These are phyloP conservation scores for Diplosphaera chodatii DNA, from an alignment of 139 green algal species.

Conservation along the genomic window DNA sequence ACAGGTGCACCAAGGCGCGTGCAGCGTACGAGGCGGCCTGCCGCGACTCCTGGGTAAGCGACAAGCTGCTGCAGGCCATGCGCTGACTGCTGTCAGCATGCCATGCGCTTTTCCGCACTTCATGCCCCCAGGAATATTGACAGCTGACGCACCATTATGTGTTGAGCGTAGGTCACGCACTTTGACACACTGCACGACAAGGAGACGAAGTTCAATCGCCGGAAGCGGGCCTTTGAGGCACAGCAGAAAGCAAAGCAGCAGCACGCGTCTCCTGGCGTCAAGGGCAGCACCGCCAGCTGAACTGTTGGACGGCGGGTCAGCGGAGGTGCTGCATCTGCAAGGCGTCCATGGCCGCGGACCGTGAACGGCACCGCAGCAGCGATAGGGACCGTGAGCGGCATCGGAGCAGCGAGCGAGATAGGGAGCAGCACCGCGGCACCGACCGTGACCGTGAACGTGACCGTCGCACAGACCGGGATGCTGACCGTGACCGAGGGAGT, in stretches of 20 bases:
- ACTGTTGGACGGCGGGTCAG: no score
- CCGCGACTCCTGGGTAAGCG: slow-evolving; percentile 56
- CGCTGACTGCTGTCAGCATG: no score
- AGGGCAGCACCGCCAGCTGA: slow-evolving; percentile 40
- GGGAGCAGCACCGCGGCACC: slow-evolving; percentile 4
- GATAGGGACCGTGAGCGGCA: slow-evolving; percentile 17
- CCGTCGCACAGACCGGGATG: slow-evolving; percentile 4
- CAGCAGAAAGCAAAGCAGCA: slow-evolving; percentile 2
- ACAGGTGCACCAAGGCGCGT: slow-evolving; percentile 41
- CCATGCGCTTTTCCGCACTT: no score
- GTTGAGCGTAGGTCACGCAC: slow-evolving; percentile 66
- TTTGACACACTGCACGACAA: slow-evolving; percentile 65
- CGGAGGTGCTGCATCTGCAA: no score
- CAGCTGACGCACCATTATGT: no score
- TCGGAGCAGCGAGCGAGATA: slow-evolving; percentile 12
- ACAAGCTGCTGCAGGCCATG: not conserved
- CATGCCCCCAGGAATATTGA: no score
- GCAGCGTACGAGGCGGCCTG: slow-evolving; percentile 48
- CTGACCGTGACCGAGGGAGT: not conserved
- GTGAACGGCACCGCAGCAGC: slow-evolving; percentile 6
- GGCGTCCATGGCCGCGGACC: not conserved
- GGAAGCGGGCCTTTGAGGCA: slow-evolving; percentile 34
- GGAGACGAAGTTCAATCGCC: slow-evolving; percentile 35
- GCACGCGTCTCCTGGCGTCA: slow-evolving; percentile 1
- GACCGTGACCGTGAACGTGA: slow-evolving; percentile 8